phyloP scores from a whole-genome alignment of 345 rosid genomes.

The Syzygium aqueum region DNA sequence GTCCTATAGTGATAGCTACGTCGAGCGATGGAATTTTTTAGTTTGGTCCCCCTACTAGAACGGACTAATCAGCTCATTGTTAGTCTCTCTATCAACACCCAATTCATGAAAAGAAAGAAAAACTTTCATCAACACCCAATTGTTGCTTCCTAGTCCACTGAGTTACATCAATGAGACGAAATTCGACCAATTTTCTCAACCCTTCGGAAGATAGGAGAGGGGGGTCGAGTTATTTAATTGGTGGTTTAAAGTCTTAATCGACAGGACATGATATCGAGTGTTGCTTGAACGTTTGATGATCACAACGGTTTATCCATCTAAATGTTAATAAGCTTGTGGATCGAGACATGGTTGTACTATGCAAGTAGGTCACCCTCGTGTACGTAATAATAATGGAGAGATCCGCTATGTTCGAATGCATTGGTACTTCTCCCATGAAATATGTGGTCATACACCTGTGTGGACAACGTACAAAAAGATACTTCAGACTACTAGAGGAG shows the following conservation, averaged over 20 bases:
- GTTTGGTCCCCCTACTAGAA: background rate
- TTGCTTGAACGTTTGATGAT: background rate
- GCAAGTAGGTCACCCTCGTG: background rate
- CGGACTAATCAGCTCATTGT: background rate
- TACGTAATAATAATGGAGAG: background rate
- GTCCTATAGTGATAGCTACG: background rate
- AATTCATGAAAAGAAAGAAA: background rate
- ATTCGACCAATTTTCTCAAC: background rate
- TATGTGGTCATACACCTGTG: background rate
- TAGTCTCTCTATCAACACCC: background rate
- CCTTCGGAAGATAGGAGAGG: background rate
- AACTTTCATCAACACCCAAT: background rate
- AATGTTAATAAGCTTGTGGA: background rate
- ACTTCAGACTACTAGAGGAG: background rate
- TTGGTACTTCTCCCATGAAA: background rate
- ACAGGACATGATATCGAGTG: background rate
- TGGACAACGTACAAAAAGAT: background rate
- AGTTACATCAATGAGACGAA: background rate
- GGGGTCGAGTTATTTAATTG: background rate
- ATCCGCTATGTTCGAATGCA: background rate
- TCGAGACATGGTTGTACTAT: background rate
- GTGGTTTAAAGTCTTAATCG: background rate
- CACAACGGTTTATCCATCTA: background rate
- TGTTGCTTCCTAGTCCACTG: background rate
- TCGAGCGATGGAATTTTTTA: background rate